Percentiles rank a stretch among this genome's conserved stretches.
These are phyloP conservation scores for Hansenula anomala DNA, from an alignment of 1,139 yeast genomes.

Conservation along the genomic window DNA sequence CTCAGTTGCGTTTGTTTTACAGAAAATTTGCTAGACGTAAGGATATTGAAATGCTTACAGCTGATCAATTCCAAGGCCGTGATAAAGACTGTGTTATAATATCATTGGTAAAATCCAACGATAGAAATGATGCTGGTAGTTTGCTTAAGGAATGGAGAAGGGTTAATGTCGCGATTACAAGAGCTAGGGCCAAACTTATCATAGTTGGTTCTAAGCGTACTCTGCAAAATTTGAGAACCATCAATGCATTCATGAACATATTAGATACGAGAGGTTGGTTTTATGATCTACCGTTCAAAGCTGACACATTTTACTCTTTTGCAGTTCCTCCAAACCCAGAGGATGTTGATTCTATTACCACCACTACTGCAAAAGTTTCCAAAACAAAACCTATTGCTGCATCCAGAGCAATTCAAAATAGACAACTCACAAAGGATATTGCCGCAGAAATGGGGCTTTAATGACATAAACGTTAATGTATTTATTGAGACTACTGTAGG, in stretches of 20 bases:
- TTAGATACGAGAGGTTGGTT: conserved; percentile 63
- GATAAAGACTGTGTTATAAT: conserved; percentile 89
- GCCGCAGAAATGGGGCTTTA: conserved; percentile 14
- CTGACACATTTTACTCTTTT: conserved; percentile 32
- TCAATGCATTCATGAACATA: conserved; percentile 59
- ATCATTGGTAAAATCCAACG: conserved; percentile 81
- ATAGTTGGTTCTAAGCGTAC: conserved; percentile 76
- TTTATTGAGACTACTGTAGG: too few species aligned
- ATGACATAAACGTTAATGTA: not conserved
- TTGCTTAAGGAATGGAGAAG: conserved; percentile 86
- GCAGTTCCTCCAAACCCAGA: conserved; percentile 2
- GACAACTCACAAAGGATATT: conserved; percentile 15
- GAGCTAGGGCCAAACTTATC: conserved; percentile 81
- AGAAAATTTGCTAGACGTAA: conserved; percentile 35
- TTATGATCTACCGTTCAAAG: conserved; percentile 44
- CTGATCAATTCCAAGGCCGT: conserved; percentile 94
- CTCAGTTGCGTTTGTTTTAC: conserved; percentile 61
- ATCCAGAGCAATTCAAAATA: conserved; percentile 12
- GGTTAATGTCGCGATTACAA: conserved; percentile 88
- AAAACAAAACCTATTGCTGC: not conserved
- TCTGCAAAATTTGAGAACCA: conserved; percentile 47
- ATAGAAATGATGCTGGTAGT: conserved; percentile 65
- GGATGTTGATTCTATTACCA: not conserved
- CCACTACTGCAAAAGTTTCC: not conserved
- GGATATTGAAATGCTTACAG: conserved; percentile 76